Conservation (phyloP, 352 stramenopile genomes). For the Phytophthora syringae region DNA sequence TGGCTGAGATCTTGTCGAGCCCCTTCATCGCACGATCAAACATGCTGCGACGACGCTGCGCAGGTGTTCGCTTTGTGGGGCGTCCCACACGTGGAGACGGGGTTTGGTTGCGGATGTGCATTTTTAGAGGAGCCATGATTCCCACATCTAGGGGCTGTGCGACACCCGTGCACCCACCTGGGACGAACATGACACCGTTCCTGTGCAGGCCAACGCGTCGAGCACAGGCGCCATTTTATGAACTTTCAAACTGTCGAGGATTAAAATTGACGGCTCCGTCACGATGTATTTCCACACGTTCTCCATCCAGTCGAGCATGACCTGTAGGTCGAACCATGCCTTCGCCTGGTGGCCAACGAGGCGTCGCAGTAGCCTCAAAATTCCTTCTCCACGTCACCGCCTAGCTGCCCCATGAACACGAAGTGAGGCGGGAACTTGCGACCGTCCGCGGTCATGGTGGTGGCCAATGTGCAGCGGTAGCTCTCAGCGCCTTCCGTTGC, state of each 20-base stretch:
- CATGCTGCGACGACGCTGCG: not conserved
- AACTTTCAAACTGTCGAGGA: not conserved
- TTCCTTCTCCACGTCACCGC: constrained; percentile 9
- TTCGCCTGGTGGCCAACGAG: constrained; percentile 18
- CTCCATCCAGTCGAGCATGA: constrained; percentile 28
- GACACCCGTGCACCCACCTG: not conserved
- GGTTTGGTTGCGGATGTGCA: not conserved
- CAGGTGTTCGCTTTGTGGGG: not conserved
- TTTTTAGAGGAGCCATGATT: not conserved
- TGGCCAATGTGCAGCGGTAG: constrained; percentile 24
- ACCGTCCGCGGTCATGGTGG: constrained; percentile 1
- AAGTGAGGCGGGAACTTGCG: constrained; percentile 19
- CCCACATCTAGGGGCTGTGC: not conserved
- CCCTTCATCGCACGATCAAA: not conserved
- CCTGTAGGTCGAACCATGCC: constrained; percentile 16
- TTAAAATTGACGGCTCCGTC: not conserved
- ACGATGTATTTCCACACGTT: constrained; percentile 14
- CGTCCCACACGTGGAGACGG: not conserved
- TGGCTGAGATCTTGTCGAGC: not conserved
- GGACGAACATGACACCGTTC: not conserved
- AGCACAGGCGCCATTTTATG: not conserved
- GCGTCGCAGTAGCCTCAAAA: constrained; percentile 3
- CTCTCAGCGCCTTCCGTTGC: constrained; percentile 3
- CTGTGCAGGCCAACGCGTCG: not conserved
- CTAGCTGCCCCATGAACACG: constrained; percentile 18